Evolutionary conservation across 257 asterid genomes (phyloP).

Genomic region (Phtheirospermum japonicum): DNA sequence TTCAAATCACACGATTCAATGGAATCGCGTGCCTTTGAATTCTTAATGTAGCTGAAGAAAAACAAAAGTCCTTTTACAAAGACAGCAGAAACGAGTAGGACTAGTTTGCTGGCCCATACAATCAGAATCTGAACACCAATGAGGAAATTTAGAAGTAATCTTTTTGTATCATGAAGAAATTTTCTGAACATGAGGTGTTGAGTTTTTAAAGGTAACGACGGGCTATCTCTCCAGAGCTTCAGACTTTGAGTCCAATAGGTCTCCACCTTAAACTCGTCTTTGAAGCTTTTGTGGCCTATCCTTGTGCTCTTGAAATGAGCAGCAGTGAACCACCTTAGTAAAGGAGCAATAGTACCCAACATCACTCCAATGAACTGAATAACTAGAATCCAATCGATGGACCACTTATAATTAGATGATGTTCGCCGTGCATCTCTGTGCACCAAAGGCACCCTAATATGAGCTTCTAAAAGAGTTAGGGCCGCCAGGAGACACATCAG

Average conservation of each 20-base stretch:
- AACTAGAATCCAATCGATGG: slow-evolving; percentile 18
- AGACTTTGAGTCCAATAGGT: neutral
- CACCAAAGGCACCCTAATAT: too few species aligned
- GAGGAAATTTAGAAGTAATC: slow-evolving; percentile 1
- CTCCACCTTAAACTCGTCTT: slow-evolving; percentile 19
- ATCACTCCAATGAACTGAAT: slow-evolving; percentile 15
- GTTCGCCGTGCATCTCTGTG: too few species aligned
- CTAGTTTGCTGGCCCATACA: slow-evolving; percentile 23
- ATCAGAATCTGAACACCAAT: slow-evolving; percentile 22
- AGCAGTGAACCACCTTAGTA: slow-evolving; percentile 22
- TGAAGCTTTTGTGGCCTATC: neutral
- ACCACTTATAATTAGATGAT: neutral
- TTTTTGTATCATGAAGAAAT: slow-evolving; percentile 14
- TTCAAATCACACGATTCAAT: neutral
- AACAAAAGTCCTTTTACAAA: neutral
- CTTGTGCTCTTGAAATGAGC: neutral
- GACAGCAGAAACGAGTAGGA: too few species aligned
- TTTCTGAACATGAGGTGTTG: slow-evolving; percentile 18
- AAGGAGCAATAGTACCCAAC: too few species aligned
- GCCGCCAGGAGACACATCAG: slow-evolving; percentile 4
- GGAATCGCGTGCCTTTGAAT: neutral
- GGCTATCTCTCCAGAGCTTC: neutral
- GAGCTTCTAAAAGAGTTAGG: too few species aligned
- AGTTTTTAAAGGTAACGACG: neutral
- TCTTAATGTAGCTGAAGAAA: neutral